Conservation (phyloP, 257 asterid species). For the Echites panduratus region DNA sequence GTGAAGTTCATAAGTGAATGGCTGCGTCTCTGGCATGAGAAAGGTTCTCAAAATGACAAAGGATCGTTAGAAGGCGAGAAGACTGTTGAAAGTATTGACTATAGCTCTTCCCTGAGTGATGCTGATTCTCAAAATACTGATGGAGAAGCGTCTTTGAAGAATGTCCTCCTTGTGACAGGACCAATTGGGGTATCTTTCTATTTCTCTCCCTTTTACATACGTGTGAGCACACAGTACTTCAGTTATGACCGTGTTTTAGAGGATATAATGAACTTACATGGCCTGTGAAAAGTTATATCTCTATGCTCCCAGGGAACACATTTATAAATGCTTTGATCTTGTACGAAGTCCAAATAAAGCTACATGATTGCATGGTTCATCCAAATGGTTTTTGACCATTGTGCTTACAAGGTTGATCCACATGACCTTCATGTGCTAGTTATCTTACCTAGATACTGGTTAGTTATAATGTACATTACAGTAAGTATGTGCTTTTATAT, state of each 20-base stretch:
- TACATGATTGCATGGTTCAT: neutral
- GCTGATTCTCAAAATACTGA: slow-evolving; percentile 43
- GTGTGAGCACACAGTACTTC: neutral
- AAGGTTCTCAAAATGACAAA: slow-evolving; percentile 38
- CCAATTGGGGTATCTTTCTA: slow-evolving; percentile 84
- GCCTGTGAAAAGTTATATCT: neutral
- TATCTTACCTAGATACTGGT: neutral
- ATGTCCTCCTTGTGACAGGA: slow-evolving; percentile 84
- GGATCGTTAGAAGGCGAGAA: slow-evolving; percentile 31
- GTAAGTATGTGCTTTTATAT: neutral
- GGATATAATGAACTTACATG: neutral
- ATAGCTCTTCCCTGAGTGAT: slow-evolving; percentile 49
- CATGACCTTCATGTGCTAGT: neutral
- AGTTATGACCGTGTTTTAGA: neutral
- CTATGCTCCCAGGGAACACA: neutral
- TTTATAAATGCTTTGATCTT: neutral
- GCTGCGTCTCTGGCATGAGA: slow-evolving; percentile 82
- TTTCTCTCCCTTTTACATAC: neutral
- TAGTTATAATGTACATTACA: neutral
- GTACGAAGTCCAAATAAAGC: neutral
- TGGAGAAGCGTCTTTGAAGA: slow-evolving; percentile 62
- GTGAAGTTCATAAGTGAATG: slow-evolving; percentile 73
- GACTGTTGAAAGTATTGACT: slow-evolving; percentile 30
- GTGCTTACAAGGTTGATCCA: neutral
- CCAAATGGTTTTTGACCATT: neutral